phyloP scores from a whole-genome alignment of 768 basidiomycete species.

The Serendipita vermifera region DNA sequence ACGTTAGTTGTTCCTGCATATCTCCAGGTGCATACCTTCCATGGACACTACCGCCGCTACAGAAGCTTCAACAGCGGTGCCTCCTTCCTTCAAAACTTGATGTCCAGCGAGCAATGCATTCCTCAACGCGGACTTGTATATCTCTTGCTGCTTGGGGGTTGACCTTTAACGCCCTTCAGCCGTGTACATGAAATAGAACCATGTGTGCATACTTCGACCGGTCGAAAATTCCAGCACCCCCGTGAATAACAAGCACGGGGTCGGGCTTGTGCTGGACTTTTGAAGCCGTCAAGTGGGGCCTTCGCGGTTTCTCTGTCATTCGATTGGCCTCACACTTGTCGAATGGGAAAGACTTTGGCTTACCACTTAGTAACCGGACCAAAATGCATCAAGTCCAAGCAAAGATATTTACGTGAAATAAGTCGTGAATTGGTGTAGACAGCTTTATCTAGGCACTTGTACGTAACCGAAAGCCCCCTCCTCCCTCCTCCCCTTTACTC shows the following conservation, averaged over 20 bases:
- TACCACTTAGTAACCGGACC: no score
- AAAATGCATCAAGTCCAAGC: no score
- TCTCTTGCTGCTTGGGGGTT: slow-evolving; percentile 45
- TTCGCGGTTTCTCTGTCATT: no score
- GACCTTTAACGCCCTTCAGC: slow-evolving; percentile 22
- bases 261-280: slow-evolving; percentile 15
- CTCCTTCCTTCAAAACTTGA: slow-evolving; percentile 46
- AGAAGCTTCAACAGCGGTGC: slow-evolving; percentile 73
- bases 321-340: no score
- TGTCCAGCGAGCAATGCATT: slow-evolving; percentile 50
- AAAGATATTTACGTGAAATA: no score
- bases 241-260: slow-evolving; percentile 55
- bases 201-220: slow-evolving; percentile 21
- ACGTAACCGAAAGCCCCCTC: no score
- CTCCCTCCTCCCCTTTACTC: no score
- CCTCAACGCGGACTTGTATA: slow-evolving; percentile 43
- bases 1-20: neutral
- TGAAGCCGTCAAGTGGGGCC: no score
- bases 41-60: slow-evolving; percentile 58
- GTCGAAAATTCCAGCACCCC: slow-evolving; percentile 63
- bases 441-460: no score
- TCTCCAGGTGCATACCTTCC: slow-evolving; percentile 40
- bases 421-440: no score
- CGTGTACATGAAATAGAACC: neutral
- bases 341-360: no score